phyloP scores from a whole-genome alignment of 495 filamentous ascomycete species.

The Aspergillus hancockii region DNA sequence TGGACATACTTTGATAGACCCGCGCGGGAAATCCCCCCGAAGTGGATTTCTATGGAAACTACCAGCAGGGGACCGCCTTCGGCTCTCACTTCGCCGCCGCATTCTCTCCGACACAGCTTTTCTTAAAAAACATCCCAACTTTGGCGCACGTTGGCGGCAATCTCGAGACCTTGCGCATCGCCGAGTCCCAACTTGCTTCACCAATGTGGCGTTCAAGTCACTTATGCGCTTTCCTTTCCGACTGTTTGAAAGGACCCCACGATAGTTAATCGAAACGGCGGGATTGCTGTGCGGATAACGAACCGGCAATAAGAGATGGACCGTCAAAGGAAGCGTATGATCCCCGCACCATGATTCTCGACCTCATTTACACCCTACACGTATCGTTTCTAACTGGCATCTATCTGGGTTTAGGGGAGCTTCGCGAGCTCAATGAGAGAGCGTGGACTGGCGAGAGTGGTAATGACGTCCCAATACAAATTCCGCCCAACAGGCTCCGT shows the following conservation, averaged over 20 bases:
- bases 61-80: constrained; percentile 14
- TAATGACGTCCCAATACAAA: constrained; percentile 35
- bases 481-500: constrained; percentile 1
- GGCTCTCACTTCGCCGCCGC: constrained; percentile 18
- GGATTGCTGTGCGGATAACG: constrained; percentile 18
- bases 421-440: constrained; percentile 81
- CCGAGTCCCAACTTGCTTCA: constrained; percentile 14
- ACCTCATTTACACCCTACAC: background rate
- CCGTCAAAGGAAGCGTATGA: constrained; percentile 77
- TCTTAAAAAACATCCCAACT: constrained; percentile 1
- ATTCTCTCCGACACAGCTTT: constrained; percentile 13
- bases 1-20: background rate
- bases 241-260: constrained; percentile 42
- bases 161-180: constrained; percentile 19
- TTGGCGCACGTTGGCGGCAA: constrained; percentile 12
- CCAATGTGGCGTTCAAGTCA: constrained; percentile 50
- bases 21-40: constrained; percentile 1
- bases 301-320: constrained; percentile 62
- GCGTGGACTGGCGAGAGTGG: constrained; percentile 88
- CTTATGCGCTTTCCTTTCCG: constrained; percentile 40
- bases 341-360: background rate
- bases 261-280: constrained; percentile 25
- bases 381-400: constrained; percentile 17
- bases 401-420: constrained; percentile 67
- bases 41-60: background rate